These are phyloP conservation scores for Cryphonectria japonica DNA, from an alignment of 2,329 filamentous ascomycete genomes.

Conservation along the genomic window DNA sequence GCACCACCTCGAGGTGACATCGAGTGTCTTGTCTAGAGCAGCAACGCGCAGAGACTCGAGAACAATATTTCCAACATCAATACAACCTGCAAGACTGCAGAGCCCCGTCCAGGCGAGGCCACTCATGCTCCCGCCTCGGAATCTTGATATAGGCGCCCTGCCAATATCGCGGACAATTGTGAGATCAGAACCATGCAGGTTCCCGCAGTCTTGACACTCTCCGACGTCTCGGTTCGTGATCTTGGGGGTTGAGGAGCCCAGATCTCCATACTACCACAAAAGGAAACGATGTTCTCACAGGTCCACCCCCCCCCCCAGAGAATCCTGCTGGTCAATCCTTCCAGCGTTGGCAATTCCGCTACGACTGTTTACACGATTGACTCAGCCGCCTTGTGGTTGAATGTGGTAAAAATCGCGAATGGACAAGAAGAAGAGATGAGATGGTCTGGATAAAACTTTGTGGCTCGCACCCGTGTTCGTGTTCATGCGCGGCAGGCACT, in stretches of 20 bases:
- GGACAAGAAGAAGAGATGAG: neutral
- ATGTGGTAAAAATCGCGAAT: neutral
- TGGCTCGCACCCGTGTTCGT: neutral
- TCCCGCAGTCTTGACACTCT: slow-evolving; percentile 19
- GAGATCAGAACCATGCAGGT: slow-evolving; percentile 16
- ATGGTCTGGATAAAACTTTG: neutral
- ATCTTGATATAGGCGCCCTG: slow-evolving; percentile 10
- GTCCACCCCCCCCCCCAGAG: too few relatives aligned
- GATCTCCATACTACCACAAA: neutral
- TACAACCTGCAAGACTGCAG: neutral
- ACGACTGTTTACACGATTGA: neutral
- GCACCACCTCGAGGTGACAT: neutral
- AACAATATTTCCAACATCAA: neutral
- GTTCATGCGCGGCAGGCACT: neutral
- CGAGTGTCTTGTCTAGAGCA: neutral
- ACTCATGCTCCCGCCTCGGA: neutral
- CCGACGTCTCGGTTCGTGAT: slow-evolving; percentile 14
- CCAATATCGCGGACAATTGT: slow-evolving; percentile 18
- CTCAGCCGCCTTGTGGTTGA: neutral
- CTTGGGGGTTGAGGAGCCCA: neutral
- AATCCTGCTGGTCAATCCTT: neutral
- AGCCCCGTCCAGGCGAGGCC: neutral
- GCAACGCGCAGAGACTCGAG: neutral
- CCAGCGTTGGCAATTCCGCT: neutral
- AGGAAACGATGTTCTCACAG: neutral